Conservation (phyloP, 306 rosid genomes). For the Citrullus colocynthis region DNA sequence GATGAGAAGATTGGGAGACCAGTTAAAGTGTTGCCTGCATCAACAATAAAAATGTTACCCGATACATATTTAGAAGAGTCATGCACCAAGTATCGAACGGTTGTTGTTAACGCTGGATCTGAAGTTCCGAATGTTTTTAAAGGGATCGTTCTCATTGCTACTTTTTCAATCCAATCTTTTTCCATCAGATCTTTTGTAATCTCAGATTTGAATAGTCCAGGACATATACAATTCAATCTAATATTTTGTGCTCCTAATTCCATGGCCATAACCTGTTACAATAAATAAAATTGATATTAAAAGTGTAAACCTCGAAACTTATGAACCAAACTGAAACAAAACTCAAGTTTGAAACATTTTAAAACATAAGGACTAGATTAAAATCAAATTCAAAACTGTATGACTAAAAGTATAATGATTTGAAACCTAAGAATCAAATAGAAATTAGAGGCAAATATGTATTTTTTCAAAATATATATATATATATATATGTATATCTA, state of each 20-base stretch:
- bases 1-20: not conserved
- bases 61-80: not conserved
- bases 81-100: not conserved
- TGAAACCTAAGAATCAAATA: too few species aligned
- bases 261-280: not conserved
- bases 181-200: not conserved
- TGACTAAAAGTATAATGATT: too few species aligned
- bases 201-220: not conserved
- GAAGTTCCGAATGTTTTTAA: not conserved
- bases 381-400: too few species aligned
- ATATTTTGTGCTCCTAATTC: not conserved
- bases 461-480: too few species aligned
- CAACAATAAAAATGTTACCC: not conserved
- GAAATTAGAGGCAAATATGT: too few species aligned
- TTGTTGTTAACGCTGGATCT: not conserved
- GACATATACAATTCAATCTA: not conserved
- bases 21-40: not conserved
- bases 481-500: too few species aligned
- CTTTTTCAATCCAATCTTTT: not conserved
- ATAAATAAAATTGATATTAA: too few species aligned
- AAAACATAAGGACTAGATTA: too few species aligned
- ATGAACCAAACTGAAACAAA: too few species aligned
- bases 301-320: too few species aligned
- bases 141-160: not conserved
- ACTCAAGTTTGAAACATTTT: too few species aligned